These are phyloP conservation scores for Croton laevigatus DNA, from an alignment of 441 rosid species.

Conservation along the genomic window DNA sequence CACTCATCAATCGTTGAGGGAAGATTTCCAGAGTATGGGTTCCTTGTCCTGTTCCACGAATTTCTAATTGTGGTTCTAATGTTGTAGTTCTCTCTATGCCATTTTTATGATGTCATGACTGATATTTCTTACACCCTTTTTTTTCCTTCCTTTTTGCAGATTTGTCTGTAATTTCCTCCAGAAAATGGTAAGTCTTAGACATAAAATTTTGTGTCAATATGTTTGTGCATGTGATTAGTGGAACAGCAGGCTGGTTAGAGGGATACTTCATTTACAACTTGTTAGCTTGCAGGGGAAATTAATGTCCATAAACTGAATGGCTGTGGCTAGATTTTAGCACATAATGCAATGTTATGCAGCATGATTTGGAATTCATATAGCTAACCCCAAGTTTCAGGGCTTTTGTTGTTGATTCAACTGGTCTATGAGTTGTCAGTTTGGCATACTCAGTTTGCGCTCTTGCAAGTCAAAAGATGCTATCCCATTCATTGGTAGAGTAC, in stretches of 20 bases:
- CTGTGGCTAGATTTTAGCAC: neutral
- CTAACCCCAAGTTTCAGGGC: too few species aligned
- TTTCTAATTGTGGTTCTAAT: neutral
- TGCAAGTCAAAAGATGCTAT: neutral
- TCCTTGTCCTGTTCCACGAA: neutral
- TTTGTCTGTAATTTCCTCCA: constrained; percentile 64
- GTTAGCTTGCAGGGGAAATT: neutral
- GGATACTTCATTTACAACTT: neutral
- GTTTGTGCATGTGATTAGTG: neutral
- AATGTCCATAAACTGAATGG: neutral
- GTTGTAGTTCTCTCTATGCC: neutral
- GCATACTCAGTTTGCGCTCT: neutral
- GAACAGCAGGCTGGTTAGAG: neutral
- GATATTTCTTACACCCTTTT: neutral
- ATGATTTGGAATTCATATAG: neutral
- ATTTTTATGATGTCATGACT: neutral
- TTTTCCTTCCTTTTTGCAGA: constrained; percentile 35
- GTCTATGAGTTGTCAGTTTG: neutral
- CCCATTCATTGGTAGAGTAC: neutral
- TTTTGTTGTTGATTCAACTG: neutral
- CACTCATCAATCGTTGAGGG: constrained; percentile 55
- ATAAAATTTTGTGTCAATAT: neutral
- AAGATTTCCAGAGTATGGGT: constrained; percentile 61
- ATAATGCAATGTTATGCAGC: neutral
- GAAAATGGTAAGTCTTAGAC: constrained; percentile 53